Base-by-base conservation (phyloP, 1,139 yeast genomes). In the Geotrichum siamense region DNA sequence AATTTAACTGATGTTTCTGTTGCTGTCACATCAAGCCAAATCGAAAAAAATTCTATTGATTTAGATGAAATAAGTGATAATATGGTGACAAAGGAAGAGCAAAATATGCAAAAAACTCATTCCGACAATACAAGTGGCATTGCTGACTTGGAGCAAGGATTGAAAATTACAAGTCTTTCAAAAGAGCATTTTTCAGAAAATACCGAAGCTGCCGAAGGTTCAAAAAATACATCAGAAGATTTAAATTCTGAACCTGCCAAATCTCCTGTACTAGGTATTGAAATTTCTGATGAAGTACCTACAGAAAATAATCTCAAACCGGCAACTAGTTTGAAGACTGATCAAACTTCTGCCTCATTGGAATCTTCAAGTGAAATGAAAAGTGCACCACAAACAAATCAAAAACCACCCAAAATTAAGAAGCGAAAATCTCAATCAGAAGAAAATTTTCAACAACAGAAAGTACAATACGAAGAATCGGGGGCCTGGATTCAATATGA, bases 401-500 rank as follows among this genome's bases (percentile, higher is more conserved):
- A 6, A 28, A 12, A 28, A 16, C 13, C 31, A 17, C 34, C 16
- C 12, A n/a, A 12, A 16, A 30, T 28, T n/a, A 28, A 28, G n/a
- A 28, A 10, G 31, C 31, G n/a, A 9, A 10, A 10, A 28, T 28
- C 31, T 8, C 31, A 10, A 28, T 27, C 40, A 2, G 62, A 59
- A 22, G 65, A 58, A 34, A 64, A 57, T 23, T 64, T 51, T 37
- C 50, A 48, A 22, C 38, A 29, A 6, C 63, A 64, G 51, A 51
- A 49, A 31, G 51, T 43, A 13, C 50, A 50, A 51, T 64, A 54
- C 42, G 49, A 48, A 17, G 41, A 45, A 5, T 49, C 51, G 2
- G 67, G 64, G 2, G 65, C 67, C 3, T 49, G 61, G 6, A 39
- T 48, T 4, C 63, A 58, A 39, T 43, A 27, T 38, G 36, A 44